Percentiles rank a stretch among this genome's conserved stretches.
These are phyloP conservation scores for Apiotrichum montevideense DNA, from an alignment of 1,284 basidiomycete species.

Conservation along the genomic window DNA sequence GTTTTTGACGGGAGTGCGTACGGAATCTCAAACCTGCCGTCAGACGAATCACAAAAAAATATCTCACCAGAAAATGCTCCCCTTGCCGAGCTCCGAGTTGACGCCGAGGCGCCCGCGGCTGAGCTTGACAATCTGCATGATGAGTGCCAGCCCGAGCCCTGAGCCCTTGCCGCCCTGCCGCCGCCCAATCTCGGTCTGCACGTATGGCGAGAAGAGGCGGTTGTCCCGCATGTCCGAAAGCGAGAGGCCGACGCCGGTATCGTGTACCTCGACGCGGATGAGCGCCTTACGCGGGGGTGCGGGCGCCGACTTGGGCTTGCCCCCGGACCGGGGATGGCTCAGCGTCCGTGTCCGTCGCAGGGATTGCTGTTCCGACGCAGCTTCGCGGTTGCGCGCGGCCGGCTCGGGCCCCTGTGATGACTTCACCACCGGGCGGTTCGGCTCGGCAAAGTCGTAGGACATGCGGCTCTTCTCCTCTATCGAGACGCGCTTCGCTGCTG, in stretches of 20 bases:
- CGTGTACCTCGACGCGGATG: constrained; percentile 70
- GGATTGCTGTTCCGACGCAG: too few species aligned
- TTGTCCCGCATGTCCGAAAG: constrained; percentile 62
- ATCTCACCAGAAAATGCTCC: constrained; percentile 41
- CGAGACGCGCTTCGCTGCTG: neutral
- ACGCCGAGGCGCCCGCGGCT: constrained; percentile 69
- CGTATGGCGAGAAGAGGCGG: constrained; percentile 44
- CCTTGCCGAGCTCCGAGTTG: constrained; percentile 38
- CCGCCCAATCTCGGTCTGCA: constrained; percentile 55
- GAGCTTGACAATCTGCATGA: constrained; percentile 78
- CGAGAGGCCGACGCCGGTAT: constrained; percentile 71
- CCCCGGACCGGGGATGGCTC: too few species aligned
- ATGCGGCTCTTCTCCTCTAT: neutral
- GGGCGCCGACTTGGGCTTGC: neutral
- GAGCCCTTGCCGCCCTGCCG: constrained; percentile 81
- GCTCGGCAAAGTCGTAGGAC: neutral
- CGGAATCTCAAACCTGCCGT: constrained; percentile 5
- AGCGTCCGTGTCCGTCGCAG: too few species aligned
- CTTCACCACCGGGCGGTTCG: neutral
- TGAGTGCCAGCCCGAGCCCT: constrained; percentile 76
- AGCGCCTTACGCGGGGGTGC: constrained; percentile 40
- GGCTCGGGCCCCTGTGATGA: neutral
- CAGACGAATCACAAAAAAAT: neutral
- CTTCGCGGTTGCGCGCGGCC: too few species aligned
- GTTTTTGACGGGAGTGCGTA: neutral